Base-by-base conservation (phyloP, 345 rosid species). In the Crucihimalaya himalaica region DNA sequence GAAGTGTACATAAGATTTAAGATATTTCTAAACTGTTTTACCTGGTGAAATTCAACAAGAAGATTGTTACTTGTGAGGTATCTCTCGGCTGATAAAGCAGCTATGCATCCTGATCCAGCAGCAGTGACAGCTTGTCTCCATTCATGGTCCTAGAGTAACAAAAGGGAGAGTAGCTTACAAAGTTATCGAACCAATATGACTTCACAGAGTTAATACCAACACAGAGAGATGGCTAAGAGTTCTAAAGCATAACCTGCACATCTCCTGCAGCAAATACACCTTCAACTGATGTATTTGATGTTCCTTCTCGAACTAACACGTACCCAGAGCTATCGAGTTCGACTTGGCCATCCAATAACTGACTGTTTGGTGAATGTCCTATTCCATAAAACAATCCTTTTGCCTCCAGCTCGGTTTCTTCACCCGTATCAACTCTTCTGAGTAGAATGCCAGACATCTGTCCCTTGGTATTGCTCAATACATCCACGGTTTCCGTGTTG, bases 71-170 rank as follows among this genome's bases (percentile, higher is more conserved):
- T 76, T 53, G 83, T 92, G 74, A 91, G 98, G 84, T 87, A 94
- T 80, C 98, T 88, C 86, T 94, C 98, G 32, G 86, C 97, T 21
- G 98, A 94, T 73, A 94, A 83, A 68, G 98, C 96, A 83, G 97
- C 97, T 45, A 94, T 81, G 80, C 98, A 94, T 78, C 98, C 97
- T 31, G 98, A 88, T 68, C 98, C 97, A 78, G 96, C 93, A 66
- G 97, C 98, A 51, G 97, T 94, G 78, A 94, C 32, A 6, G 98
- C 98, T 84, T 94, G 97, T 81, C 98, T 88, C 98, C 98, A 94
- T 64, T 94, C 96, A 65, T 86, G 96, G 75, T 94, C 97, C 98
- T 89, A 68, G 43, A 78, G 39, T 77, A 51, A 77, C 25, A 77
- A 71, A 58, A 21, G 40, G 32, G 56, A 57, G 19, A n/a, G 42